Evolutionary conservation across 2,329 filamentous ascomycete species (phyloP), one percentile per base, ranked within the genome.

Genomic region (Aaosphaeria pasadenensis): DNA sequence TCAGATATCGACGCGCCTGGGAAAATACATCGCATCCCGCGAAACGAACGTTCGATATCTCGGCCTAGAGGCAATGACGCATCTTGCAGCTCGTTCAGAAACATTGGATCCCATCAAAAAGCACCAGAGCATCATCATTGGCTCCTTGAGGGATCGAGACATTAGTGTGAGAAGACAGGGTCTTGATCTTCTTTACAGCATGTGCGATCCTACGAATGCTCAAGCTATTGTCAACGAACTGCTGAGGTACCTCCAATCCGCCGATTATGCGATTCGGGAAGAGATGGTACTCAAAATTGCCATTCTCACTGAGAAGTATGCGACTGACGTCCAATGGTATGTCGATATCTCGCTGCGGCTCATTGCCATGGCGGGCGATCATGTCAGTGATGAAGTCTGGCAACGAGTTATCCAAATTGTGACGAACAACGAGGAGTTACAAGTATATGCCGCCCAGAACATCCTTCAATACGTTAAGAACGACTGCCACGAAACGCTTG

Each of bases 271-370:
- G 5, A 96, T 99, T 61, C 85, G 95, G 54, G 95, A 99, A 74
- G 94, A 99, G 71, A 99, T 99, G 94, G 94, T 97, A 4, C 78
- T 99, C 54, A 99, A 99, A 75, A 96, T 99, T 71, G 94, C 94
- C 45, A 99, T 99, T 63, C 73, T 99, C 55, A 97, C 95, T 0
- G 94, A 99, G 69, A 97, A 97, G 68, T 99, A 99, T 68, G 94
- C 94, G 28, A 96, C 91, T 1, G 94, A 99, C 64, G 89, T 96
- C 17, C 92, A 97, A 74, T 99, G 94, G 94, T 99, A 99, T 70
- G 95, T 99, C 53, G 92, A 99, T 67, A 96, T 97, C 58, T 96
- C 94, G 7, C 78, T 99, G 57, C 85, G 92, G 47, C 81, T 99
- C 45, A 91, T 99, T 50, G 91, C 92, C 49, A 91, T 97, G 84